These are phyloP conservation scores for Epichloe typhina DNA, from an alignment of 2,329 filamentous ascomycete genomes.

Conservation along the genomic window DNA sequence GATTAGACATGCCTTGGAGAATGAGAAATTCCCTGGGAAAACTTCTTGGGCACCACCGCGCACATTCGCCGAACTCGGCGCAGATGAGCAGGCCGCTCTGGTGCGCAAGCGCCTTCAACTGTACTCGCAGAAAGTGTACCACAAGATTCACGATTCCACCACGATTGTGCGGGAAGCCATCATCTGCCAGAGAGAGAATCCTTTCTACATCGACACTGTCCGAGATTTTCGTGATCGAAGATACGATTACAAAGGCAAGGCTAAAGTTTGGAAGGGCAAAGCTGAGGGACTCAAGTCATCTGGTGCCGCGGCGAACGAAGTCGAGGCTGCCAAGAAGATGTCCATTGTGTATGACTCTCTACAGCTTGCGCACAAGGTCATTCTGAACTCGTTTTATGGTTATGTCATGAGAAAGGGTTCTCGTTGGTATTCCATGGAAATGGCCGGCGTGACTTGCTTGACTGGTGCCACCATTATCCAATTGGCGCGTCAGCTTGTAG, in stretches of 20 bases:
- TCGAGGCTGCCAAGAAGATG: slow-evolving; percentile 98
- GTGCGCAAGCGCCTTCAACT: slow-evolving; percentile 79
- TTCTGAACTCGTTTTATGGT: slow-evolving; percentile 96
- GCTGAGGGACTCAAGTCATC: slow-evolving; percentile 73
- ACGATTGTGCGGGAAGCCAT: slow-evolving; percentile 92
- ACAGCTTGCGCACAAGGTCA: slow-evolving; percentile 96
- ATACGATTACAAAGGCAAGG: slow-evolving; percentile 96
- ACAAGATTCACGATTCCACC: slow-evolving; percentile 93
- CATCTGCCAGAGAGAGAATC: slow-evolving; percentile 95
- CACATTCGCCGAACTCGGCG: slow-evolving; percentile 66
- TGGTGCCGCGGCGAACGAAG: slow-evolving; percentile 60
- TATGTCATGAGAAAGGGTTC: slow-evolving; percentile 99
- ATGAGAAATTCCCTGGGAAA: slow-evolving; percentile 81
- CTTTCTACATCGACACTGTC: slow-evolving; percentile 95
- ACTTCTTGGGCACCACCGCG: slow-evolving; percentile 55
- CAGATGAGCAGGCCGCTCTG: slow-evolving; percentile 69
- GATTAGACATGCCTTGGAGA: slow-evolving; percentile 84
- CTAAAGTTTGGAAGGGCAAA: slow-evolving; percentile 98
- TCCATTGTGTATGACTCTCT: slow-evolving; percentile 90
- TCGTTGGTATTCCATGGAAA: slow-evolving; percentile 97
- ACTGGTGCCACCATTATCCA: slow-evolving; percentile 96
- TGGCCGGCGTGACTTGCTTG: slow-evolving; percentile 96
- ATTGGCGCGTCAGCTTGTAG: slow-evolving; percentile 83
- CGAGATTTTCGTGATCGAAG: slow-evolving; percentile 90
- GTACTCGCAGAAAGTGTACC: slow-evolving; percentile 97